Evolutionary conservation across 2,329 filamentous ascomycete genomes (phyloP), one percentile per base, ranked within the genome.

Genomic region (Clonostachys solani): DNA sequence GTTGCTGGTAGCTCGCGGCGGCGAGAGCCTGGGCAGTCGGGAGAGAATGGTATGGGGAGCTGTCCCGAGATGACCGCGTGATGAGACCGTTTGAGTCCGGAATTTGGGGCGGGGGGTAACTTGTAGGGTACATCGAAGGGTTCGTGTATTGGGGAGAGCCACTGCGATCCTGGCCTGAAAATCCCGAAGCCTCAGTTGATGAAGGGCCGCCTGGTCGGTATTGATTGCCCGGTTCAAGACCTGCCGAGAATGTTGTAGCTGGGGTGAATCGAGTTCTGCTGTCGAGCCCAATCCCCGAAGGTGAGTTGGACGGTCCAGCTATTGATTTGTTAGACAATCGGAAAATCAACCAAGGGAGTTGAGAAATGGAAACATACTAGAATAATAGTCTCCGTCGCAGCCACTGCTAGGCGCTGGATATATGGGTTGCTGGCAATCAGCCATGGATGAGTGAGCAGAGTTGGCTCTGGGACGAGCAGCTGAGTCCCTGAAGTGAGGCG

Each of bases 401-500:
- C 51, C 29, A 12, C 41, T 51, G 19, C 19, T 33, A 8, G 23
- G 23, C 23, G 23, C 23, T 13, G 33, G 40, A n/a, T 47, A 47
- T 7, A 35, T 36, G 10, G 45, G 18, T n/a, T 47, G 40, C 29
- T 43, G 45, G 17, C 40, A 33, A 35, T 43, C 45, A 19, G 45
- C 9, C 45, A 44, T 17, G 4, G 80, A 78, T 13, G 80, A 83
- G 49, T 83, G 78, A 13, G 82, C 60, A 12, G 71, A 78, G 43
- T 83, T 80, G 4, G 79, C 76, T 51, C 80, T 72, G 12, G 79
- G 75, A 48, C 80, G 71, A 6, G 72, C 71, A 65, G 82, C 73
- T 3, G 78, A 73, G 45, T 83, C 80, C 38, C 79, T 69, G 29
- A 82, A 69, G 45, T 82, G 77, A 12, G 81, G 69, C n/a, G 78